These are phyloP conservation scores for Kwoniella newhampshirensis DNA, from an alignment of 768 basidiomycete genomes.

Conservation along the genomic window DNA sequence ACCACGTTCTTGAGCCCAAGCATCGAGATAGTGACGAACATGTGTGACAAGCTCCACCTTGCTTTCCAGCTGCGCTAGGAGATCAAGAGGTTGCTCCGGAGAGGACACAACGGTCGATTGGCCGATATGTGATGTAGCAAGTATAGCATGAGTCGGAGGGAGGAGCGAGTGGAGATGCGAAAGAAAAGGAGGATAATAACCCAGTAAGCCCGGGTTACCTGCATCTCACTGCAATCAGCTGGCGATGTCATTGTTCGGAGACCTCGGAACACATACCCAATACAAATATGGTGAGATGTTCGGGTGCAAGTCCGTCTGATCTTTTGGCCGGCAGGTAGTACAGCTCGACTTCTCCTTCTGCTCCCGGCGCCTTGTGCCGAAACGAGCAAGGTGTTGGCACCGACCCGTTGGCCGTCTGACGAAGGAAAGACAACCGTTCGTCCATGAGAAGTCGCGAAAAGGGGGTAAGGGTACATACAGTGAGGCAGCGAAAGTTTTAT, in stretches of 20 bases:
- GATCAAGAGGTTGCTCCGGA: constrained; percentile 45
- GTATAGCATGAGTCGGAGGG: constrained; percentile 61
- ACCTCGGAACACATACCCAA: constrained; percentile 24
- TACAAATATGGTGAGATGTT: constrained; percentile 36
- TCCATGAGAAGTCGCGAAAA: constrained; percentile 3
- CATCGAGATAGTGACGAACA: constrained; percentile 24
- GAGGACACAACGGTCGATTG: constrained; percentile 59
- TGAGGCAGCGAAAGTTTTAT: too few species aligned
- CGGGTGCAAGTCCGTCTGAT: constrained; percentile 13
- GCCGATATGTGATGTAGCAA: constrained; percentile 59
- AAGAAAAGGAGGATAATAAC: constrained; percentile 70
- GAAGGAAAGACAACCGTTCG: constrained; percentile 20
- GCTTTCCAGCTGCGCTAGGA: constrained; percentile 61
- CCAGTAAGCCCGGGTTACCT: constrained; percentile 64
- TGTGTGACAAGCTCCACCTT: constrained; percentile 61
- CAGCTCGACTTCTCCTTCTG: constrained; percentile 30
- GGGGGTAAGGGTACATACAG: too few species aligned
- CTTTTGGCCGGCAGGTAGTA: constrained; percentile 36
- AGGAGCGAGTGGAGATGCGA: constrained; percentile 60
- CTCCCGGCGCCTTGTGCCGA: constrained; percentile 2
- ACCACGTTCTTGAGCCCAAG: constrained; percentile 25
- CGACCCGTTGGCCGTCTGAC: neutral
- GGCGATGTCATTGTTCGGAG: neutral
- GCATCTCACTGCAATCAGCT: neutral
- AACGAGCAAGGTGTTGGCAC: constrained; percentile 16